These are phyloP conservation scores for Thermothielavioides terrestris DNA, from an alignment of 495 filamentous ascomycete species.

Conservation along the genomic window DNA sequence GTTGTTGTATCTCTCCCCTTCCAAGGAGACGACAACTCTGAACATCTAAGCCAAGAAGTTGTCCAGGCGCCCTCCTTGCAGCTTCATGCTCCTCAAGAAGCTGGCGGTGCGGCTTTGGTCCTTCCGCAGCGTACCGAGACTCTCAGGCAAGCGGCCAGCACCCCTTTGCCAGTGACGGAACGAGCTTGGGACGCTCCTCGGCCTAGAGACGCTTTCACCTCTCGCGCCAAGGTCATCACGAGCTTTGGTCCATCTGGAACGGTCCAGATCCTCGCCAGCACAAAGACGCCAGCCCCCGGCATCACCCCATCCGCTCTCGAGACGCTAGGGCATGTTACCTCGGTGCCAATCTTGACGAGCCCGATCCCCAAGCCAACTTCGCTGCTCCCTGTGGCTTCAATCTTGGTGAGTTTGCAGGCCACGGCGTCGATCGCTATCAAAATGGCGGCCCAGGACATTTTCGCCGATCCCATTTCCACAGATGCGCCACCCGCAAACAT, in stretches of 20 bases:
- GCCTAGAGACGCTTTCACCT: slow-evolving; percentile 2
- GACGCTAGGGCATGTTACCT: slow-evolving; percentile 13
- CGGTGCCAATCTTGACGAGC: slow-evolving; percentile 13
- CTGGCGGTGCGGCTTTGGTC: no score
- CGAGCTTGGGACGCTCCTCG: neutral
- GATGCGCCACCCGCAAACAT: slow-evolving; percentile 49
- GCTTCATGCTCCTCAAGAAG: neutral
- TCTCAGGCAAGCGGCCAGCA: neutral
- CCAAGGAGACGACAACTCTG: neutral
- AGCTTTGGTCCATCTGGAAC: slow-evolving; percentile 15
- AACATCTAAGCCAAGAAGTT: neutral
- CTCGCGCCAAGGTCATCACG: slow-evolving; percentile 18
- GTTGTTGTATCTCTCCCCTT: neutral
- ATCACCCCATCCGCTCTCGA: slow-evolving; percentile 12
- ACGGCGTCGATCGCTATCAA: neutral
- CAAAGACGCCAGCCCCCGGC: slow-evolving; percentile 10
- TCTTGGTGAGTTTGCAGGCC: neutral
- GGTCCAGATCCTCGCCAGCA: slow-evolving; percentile 14
- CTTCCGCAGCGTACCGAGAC: neutral
- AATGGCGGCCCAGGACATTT: slow-evolving; percentile 34
- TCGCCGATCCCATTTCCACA: slow-evolving; percentile 51
- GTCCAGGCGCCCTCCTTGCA: neutral
- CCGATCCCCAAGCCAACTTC: slow-evolving; percentile 18
- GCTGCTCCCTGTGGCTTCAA: slow-evolving; percentile 2
- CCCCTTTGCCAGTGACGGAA: neutral